Conservation (phyloP, 352 stramenopile species). For the Phytopythium vexans region DNA sequence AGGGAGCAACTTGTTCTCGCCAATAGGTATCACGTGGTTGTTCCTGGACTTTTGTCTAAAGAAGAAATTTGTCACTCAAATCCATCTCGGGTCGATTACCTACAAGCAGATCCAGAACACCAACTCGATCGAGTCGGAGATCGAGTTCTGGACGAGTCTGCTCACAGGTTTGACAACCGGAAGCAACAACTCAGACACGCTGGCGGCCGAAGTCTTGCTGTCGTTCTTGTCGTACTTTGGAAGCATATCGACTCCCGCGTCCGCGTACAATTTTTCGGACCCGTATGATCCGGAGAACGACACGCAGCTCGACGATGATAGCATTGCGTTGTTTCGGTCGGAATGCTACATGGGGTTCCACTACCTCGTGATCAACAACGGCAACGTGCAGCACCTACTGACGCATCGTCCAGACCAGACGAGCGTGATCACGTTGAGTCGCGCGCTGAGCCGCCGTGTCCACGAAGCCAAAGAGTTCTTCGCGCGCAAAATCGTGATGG, state of each 20-base stretch:
- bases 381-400: conserved; percentile 57
- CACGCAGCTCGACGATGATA: conserved; percentile 43
- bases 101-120: conserved; percentile 27
- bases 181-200: conserved; percentile 15
- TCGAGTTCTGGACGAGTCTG: conserved; percentile 61
- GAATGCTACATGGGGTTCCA: conserved; percentile 67
- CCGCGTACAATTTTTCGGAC: conserved; percentile 55
- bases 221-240: conserved; percentile 56
- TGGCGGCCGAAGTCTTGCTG: conserved; percentile 49
- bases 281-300: conserved; percentile 62
- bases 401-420: conserved; percentile 45
- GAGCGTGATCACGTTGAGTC: conserved; percentile 67
- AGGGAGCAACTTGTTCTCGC: conserved; percentile 54
- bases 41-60: conserved; percentile 66
- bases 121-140: conserved; percentile 53
- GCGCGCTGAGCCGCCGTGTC: conserved; percentile 61
- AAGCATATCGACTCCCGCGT: conserved; percentile 38
- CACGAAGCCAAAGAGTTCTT: conserved; percentile 60
- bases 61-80: conserved; percentile 36
- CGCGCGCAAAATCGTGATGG: conserved; percentile 59
- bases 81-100: conserved; percentile 32
- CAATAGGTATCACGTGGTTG: conserved; percentile 71
- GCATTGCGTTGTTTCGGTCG: conserved; percentile 46
- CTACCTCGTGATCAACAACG: conserved; percentile 54
- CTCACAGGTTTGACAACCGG: conserved; percentile 35